Evolutionary conservation across 768 basidiomycete genomes (phyloP), one percentile per base, ranked within the genome.

Genomic region (Boletales sp.): DNA sequence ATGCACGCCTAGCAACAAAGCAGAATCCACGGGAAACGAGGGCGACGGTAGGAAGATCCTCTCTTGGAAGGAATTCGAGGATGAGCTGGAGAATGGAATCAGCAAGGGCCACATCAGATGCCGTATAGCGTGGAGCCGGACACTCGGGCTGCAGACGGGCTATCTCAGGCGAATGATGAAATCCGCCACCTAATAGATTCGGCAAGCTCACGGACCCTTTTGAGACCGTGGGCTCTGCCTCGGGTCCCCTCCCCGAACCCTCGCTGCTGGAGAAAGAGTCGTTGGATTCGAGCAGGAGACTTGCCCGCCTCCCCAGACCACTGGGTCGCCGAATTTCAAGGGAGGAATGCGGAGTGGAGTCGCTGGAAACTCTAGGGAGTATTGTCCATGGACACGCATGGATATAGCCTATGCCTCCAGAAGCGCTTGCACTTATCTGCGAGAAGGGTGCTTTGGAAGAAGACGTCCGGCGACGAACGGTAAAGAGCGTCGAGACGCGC

Each of bases 291-390:
- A 14, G 33, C 11, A 68, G 35, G 15, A 60, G 43, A 37, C 65
- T 67, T 3, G 66, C 66, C 3, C 68, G 61, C 41, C 67, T 55
- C 30, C 66, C 66, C 15, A 67, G 35, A 30, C 66, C 66, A 17
- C 66, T 67, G 10, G 66, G 66, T 13, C 65, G 62, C 32, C 66
- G 63, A 34, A 67, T 67, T 50, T 67, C 66, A 2, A 67, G 63
- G 15, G 68, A 69, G 25, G 63, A 58, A 11, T 46, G 44, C 8
- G 57, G 44, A 6, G 54, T 57, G 2, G 61, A 57, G 36, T 51
- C 52, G 46, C 51, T 61, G 13, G 66, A 67, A n/a, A 53, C 17
- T 28, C 65, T 53, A 2, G 67, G 49, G 33, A 66, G 55, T 5
- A 35, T 11, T 12, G 45, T 13, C 35, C 54, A 40, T 4, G 57